Evolutionary conservation across 2,329 filamentous ascomycete genomes (phyloP), one percentile per base, ranked within the genome.

Genomic region (Metarhizium sp.): DNA sequence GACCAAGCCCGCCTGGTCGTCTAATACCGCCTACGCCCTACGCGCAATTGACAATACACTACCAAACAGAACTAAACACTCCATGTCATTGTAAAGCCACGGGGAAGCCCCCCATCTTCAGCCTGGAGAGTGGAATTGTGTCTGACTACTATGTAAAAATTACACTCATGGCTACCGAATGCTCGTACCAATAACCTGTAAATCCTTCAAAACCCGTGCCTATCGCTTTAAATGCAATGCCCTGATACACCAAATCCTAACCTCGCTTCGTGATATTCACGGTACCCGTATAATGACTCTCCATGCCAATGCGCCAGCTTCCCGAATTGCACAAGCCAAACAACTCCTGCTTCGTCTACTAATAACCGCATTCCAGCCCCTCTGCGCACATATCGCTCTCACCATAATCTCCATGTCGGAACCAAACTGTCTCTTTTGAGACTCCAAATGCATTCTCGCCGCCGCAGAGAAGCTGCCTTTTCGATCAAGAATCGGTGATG

Each of bases 301-400:
- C 75, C 88, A 84, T 2, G 82, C 84, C 56, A 90, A 66, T 3
- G 85, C 87, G 5, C 83, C 82, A 0, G 87, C 87, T 72, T 92
- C 87, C 18, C 88, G 78, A 47, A 92, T 81, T 45, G 86, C 86
- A 68, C 88, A 92, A 3, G 81, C 80, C 40, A 92, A 69, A 65
- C 88, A 92, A 0, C 85, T 87, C 58, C 86, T 76, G 60, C 82
- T 80, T 43, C 78, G 75, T 52, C 86, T 76, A 58, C 85, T 88
- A 59, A 92, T 77, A 18, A 92, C 66, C 25, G 88, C 87, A 66
- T 90, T 87, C 77, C 85, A 85, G 2, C 88, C 88, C 61, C 79
- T 82, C 64, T 88, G 83, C 0, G 87, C 85, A 66, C 88, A 92
- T 60, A 89, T 76, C 2, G 87, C 87, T 51, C 88, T 75, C 1